Conservation (phyloP, 2,329 filamentous ascomycete species). For the Pochonia chlamydosporia region DNA sequence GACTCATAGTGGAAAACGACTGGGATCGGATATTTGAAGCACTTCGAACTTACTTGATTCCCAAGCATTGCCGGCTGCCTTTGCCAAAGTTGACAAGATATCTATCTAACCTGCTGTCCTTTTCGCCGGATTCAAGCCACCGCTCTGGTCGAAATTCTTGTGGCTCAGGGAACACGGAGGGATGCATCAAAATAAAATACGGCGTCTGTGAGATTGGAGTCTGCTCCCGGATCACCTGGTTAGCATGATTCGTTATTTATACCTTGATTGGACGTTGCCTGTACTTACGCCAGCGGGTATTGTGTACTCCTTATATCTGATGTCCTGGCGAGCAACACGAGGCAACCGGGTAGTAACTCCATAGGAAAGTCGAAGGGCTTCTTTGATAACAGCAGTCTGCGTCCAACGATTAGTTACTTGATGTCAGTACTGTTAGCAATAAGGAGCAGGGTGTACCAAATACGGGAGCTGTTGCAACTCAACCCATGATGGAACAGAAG, state of each 20-base stretch:
- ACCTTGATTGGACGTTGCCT: too few relatives aligned
- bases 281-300: constrained; percentile 11
- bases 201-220: constrained; percentile 7
- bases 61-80: background rate
- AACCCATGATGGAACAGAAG: constrained; percentile 2
- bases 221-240: too few relatives aligned
- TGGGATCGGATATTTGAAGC: too few relatives aligned
- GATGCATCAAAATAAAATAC: constrained; percentile 13
- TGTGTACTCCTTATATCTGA: constrained; percentile 6
- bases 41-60: background rate
- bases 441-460: background rate
- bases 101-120: background rate
- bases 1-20: too few relatives aligned
- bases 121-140: constrained; percentile 1
- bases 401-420: too few relatives aligned
- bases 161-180: constrained; percentile 8
- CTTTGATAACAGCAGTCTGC: constrained; percentile 8
- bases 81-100: background rate
- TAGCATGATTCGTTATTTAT: background rate
- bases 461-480: constrained; percentile 9
- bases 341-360: constrained; percentile 10
- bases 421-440: background rate
- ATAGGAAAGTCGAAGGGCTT: constrained; percentile 11
- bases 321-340: constrained; percentile 8
- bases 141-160: constrained; percentile 1